Base-by-base conservation (phyloP, 495 filamentous ascomycete species). In the Articulospora tetracladia region DNA sequence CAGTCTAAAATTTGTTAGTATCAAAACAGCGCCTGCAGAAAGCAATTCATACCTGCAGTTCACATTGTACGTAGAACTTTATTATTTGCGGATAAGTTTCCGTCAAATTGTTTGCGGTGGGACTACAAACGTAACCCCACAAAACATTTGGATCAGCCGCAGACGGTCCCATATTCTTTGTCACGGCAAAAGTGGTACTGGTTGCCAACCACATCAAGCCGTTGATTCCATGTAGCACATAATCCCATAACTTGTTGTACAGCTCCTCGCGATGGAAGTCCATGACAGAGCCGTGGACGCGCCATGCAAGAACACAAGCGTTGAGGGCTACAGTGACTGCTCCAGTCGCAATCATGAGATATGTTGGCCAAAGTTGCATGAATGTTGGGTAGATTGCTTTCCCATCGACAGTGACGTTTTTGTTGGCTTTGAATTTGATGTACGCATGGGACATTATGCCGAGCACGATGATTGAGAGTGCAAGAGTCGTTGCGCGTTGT, bases 281-380 rank as follows among this genome's bases (percentile, higher is more conserved):
- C 19, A n/a, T 46, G 15, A 32, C 11, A 15, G 39, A 26, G 41
- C 41, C 41, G 13, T 32, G 39, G 24, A 57, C 20, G 1, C 41
- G 22, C 55, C 55, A 57, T 36, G 8, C 26, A 1, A 57, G 7
- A 20, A 34, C 19, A 22, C 15, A 28, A 7, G 12, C 13, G 24
- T 57, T 57, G 13, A 57, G 39, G 15, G 19, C 17, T n/a, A 57
- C 55, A n/a, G 55, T 57, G 8, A 57, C 30, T 11, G 55, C 55
- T 1, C 39, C 55, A 3, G 55, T 24, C 0, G 44, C 19, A 1
- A 57, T 57, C 55, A 57, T 57, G 39, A 57, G 1, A 17, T 57
- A 57, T 23, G 55, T 57, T 1, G 55, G 55, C 54, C 55, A 57
- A 2, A 57, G 55, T 1, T 57, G 39, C 55, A 57, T 57, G 44